Percentiles rank a stretch among this genome's conserved stretches.
These are phyloP conservation scores for Amaranthus cruentus DNA, from an alignment of 148 eudicot genomes.

Conservation along the genomic window DNA sequence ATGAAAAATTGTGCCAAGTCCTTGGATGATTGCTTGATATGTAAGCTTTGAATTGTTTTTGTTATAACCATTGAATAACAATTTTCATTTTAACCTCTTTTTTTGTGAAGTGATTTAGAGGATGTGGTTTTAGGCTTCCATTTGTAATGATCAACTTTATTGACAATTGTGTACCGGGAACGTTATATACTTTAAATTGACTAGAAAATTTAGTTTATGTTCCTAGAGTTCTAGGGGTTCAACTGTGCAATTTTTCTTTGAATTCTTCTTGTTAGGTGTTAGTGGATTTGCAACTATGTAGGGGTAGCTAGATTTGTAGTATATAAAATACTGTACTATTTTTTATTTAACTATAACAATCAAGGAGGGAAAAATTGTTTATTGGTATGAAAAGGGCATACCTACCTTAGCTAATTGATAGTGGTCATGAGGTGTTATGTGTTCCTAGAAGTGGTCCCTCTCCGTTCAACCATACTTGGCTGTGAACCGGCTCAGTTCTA, in stretches of 20 bases:
- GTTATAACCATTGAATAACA: neutral
- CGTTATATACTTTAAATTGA: too few relatives aligned
- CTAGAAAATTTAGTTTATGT: too few relatives aligned
- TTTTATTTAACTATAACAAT: neutral
- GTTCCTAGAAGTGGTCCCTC: neutral
- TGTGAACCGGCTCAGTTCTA: too few relatives aligned
- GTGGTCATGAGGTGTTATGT: neutral
- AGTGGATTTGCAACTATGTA: too few relatives aligned
- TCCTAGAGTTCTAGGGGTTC: neutral
- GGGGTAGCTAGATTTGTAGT: neutral
- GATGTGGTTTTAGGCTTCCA: neutral
- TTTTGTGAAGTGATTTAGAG: neutral
- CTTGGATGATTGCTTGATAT: neutral
- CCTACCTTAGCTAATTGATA: neutral
- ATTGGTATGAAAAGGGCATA: neutral
- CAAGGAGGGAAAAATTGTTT: neutral
- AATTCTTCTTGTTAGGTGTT: neutral
- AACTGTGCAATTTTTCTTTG: neutral
- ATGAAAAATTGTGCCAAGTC: too few relatives aligned
- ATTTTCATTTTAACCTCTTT: neutral
- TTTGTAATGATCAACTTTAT: neutral
- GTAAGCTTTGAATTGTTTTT: neutral
- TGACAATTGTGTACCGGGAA: neutral
- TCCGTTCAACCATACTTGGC: too few relatives aligned
- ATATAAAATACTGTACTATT: neutral